Evolutionary conservation across 352 stramenopile species (phyloP).

Genomic region (Pythium folliculosum): DNA sequence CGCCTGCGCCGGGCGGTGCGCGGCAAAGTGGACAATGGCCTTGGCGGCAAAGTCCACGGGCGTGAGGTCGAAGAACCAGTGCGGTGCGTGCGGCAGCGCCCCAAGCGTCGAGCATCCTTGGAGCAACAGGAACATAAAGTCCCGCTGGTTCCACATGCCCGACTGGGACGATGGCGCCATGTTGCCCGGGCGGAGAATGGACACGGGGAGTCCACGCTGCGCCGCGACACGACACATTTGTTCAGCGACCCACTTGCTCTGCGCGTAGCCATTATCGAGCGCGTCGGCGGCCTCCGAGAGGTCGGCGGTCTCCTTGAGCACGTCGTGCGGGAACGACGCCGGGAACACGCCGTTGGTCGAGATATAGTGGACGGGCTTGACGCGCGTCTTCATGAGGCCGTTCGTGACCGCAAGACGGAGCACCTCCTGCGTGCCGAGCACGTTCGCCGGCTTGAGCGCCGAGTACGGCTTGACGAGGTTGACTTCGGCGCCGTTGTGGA

Average conservation of each 20-base stretch:
- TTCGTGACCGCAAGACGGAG: constrained; percentile 86
- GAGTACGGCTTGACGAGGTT: constrained; percentile 92
- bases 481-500: constrained; percentile 93
- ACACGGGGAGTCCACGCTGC: constrained; percentile 79
- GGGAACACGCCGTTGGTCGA: constrained; percentile 93
- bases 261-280: constrained; percentile 83
- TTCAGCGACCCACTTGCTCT: constrained; percentile 93
- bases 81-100: constrained; percentile 54
- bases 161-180: constrained; percentile 71
- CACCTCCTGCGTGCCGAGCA: constrained; percentile 89
- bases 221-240: constrained; percentile 81
- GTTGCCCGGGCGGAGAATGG: constrained; percentile 89
- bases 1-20: constrained; percentile 47
- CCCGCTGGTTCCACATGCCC: constrained; percentile 83
- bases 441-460: constrained; percentile 85
- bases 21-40: constrained; percentile 82
- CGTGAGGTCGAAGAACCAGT: constrained; percentile 92
- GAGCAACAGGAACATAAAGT: constrained; percentile 91
- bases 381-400: constrained; percentile 68
- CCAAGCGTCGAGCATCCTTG: constrained; percentile 70
- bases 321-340: constrained; percentile 31
- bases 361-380: constrained; percentile 89
- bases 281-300: constrained; percentile 57
- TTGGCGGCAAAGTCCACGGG: constrained; percentile 90
- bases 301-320: constrained; percentile 53